Conservation (phyloP, 73 alveolate genomes). For the Diophrys appendiculata region DNA sequence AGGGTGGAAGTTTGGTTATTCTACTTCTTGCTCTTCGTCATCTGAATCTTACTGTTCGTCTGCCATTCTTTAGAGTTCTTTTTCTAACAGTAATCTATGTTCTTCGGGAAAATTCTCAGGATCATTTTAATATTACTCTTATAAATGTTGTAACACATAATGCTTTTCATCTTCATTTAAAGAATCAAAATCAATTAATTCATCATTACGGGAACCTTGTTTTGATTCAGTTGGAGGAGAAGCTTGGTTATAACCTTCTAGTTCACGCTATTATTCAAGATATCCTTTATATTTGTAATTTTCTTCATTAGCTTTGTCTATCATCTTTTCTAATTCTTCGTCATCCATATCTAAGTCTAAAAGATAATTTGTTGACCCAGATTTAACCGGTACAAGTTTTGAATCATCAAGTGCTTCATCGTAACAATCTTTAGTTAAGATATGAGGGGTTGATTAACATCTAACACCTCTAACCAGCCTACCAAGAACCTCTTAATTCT, state of each 20-base stretch:
- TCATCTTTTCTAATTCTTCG: not conserved
- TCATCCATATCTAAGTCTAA: not conserved
- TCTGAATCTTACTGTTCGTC: not conserved
- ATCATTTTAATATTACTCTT: not conserved
- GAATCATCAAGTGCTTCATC: not conserved
- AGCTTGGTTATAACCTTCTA: too few relatives aligned
- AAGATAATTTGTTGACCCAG: not conserved
- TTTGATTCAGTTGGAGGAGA: too few relatives aligned
- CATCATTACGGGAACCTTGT: too few relatives aligned
- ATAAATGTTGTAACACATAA: not conserved
- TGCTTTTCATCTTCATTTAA: not conserved
- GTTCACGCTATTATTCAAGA: not conserved
- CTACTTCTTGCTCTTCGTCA: not conserved
- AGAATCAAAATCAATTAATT: not conserved
- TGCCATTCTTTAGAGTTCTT: not conserved
- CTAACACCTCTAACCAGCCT: not conserved
- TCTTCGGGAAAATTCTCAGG: not conserved
- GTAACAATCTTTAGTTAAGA: not conserved
- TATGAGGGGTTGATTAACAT: not conserved
- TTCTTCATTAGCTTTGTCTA: not conserved
- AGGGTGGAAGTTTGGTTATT: not conserved
- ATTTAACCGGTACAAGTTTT: not conserved
- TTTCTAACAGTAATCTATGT: not conserved
- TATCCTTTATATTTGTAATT: not conserved
- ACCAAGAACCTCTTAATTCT: not conserved